A percentile compares a stretch with the other conserved stretches of the same genome.
Conservation (phyloP, 2,329 filamentous ascomycete species). For the Cercospora brassicicola region DNA sequence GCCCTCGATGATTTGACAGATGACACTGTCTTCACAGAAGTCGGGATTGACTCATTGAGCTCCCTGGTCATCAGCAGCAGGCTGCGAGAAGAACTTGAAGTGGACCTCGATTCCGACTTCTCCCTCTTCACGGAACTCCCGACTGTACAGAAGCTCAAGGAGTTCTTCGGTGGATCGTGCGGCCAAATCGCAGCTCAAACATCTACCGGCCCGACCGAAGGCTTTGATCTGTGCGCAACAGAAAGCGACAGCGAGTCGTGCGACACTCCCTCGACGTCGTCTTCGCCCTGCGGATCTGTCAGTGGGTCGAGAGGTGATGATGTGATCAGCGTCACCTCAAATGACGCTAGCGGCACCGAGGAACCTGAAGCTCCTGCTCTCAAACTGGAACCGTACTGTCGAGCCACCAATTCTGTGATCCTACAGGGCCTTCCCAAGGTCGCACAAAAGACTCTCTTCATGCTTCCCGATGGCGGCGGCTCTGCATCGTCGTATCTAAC, state of each 20-base stretch:
- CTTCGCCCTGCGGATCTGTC: neutral
- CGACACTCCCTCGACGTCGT: neutral
- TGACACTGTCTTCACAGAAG: conserved; percentile 30
- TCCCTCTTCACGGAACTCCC: conserved; percentile 8
- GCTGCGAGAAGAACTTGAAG: conserved; percentile 33
- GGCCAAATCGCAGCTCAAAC: neutral
- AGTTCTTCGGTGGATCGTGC: neutral
- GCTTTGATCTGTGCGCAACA: neutral
- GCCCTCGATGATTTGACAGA: conserved; percentile 32
- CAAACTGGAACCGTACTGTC: neutral
- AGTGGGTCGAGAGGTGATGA: neutral
- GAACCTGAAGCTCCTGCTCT: neutral
- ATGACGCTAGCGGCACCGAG: neutral
- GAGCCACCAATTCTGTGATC: conserved; percentile 14
- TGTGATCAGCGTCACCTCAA: neutral
- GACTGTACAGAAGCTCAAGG: conserved; percentile 6
- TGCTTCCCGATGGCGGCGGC: conserved; percentile 52
- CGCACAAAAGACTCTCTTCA: conserved; percentile 23
- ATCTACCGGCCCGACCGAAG: neutral
- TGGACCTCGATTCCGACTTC: conserved; percentile 16
- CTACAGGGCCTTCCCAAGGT: conserved; percentile 25
- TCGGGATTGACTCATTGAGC: conserved; percentile 37
- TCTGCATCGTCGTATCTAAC: conserved; percentile 50
- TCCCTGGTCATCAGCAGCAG: conserved; percentile 30
- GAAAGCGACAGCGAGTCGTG: neutral